Conservation (phyloP, 2,329 filamentous ascomycete genomes). For the Aspergillus puulaauensis region DNA sequence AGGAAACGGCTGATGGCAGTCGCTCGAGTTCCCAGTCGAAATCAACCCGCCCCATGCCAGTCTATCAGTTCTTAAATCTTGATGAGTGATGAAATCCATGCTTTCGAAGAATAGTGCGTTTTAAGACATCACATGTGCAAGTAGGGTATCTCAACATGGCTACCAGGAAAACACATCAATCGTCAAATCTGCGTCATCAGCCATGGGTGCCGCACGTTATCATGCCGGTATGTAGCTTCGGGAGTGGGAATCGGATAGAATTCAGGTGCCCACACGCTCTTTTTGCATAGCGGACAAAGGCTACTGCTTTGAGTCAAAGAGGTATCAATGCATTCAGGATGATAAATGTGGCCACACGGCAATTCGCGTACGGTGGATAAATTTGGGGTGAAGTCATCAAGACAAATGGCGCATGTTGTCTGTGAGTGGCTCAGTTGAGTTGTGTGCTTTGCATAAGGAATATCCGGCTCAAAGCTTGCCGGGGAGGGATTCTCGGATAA, state of each 20-base stretch:
- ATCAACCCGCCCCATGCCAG: background rate
- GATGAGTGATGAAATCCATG: background rate
- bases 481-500: background rate
- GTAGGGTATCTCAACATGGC: background rate
- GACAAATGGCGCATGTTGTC: slow-evolving; percentile 84
- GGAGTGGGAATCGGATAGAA: slow-evolving; percentile 68
- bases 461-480: background rate
- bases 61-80: background rate
- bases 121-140: background rate
- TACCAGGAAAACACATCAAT: background rate
- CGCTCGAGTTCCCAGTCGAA: background rate
- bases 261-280: slow-evolving; percentile 70
- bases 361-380: slow-evolving; percentile 77
- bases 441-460: slow-evolving; percentile 10
- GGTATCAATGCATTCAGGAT: slow-evolving; percentile 85
- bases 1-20: background rate
- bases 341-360: slow-evolving; percentile 89
- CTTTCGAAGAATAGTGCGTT: background rate
- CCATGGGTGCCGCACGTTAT: slow-evolving; percentile 54
- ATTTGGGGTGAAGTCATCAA: slow-evolving; percentile 72
- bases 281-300: slow-evolving; percentile 88
- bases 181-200: background rate
- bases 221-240: slow-evolving; percentile 81
- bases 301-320: slow-evolving; percentile 78
- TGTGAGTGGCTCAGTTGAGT: slow-evolving; percentile 60